Evolutionary conservation across 2,329 filamentous ascomycete species (phyloP).

Genomic region (Exophiala calicioides): DNA sequence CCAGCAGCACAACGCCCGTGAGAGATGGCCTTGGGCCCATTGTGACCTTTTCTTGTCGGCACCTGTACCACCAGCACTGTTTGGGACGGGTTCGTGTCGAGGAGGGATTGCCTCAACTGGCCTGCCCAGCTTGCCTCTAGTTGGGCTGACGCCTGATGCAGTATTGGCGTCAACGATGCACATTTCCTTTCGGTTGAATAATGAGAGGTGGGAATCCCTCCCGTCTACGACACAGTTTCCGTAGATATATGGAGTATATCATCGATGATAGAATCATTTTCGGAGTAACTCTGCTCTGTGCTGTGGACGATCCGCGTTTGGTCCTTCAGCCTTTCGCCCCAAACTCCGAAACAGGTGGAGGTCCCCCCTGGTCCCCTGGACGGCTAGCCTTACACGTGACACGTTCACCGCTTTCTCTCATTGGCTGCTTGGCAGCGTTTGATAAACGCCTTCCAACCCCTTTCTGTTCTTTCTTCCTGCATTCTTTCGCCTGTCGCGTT

Average conservation of each 20-base stretch:
- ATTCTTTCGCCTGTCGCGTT: neutral
- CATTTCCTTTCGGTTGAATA: no score
- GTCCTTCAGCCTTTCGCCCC: neutral
- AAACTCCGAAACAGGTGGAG: constrained; percentile 1
- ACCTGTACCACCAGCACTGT: constrained; percentile 51
- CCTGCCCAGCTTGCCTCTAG: constrained; percentile 26
- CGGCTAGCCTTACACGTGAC: constrained; percentile 17
- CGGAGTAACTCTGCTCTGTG: no score
- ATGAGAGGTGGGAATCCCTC: no score
- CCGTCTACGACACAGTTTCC: no score
- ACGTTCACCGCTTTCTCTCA: neutral
- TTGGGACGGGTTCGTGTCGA: constrained; percentile 37
- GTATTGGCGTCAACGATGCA: neutral
- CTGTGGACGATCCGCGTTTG: neutral
- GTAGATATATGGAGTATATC: no score
- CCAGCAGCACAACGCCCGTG: neutral
- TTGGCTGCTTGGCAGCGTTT: constrained; percentile 8
- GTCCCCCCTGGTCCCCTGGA: neutral
- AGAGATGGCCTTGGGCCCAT: constrained; percentile 34
- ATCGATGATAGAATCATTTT: no score
- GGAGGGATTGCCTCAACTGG: constrained; percentile 14
- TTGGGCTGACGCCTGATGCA: neutral
- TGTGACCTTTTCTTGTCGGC: constrained; percentile 51
- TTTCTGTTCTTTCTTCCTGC: neutral
- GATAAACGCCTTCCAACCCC: constrained; percentile 8